Evolutionary conservation across 1,284 basidiomycete species (phyloP).

Genomic region (Trichosporon faecale): DNA sequence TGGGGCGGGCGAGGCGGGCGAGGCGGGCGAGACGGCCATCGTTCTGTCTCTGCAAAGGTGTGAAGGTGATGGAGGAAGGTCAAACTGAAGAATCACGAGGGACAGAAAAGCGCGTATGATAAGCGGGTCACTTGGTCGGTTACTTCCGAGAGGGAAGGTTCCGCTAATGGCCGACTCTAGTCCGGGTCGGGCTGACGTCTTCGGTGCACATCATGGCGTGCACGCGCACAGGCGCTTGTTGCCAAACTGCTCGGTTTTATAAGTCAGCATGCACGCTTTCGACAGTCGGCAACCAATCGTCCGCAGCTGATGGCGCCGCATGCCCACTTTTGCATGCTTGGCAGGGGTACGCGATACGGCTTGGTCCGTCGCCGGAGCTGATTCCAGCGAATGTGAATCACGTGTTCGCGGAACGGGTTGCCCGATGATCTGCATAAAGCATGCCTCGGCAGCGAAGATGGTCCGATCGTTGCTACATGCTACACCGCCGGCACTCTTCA

Average conservation of each 20-base stretch:
- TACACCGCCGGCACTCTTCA: no score
- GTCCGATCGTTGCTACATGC: neutral
- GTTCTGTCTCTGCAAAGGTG: neutral
- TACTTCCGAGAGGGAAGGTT: neutral
- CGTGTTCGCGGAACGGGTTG: neutral
- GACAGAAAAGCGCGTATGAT: slow-evolving; percentile 1
- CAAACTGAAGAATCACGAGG: neutral
- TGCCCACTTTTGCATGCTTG: neutral
- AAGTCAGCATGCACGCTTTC: neutral
- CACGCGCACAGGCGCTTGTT: neutral
- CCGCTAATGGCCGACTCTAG: slow-evolving; percentile 9
- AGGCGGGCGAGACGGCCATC: slow-evolving; percentile 15
- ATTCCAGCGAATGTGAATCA: neutral
- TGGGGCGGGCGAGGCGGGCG: no score
- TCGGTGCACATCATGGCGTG: neutral
- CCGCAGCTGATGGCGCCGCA: neutral
- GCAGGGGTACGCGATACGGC: neutral
- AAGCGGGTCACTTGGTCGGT: neutral
- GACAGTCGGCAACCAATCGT: neutral
- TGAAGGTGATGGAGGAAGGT: neutral
- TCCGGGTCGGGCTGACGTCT: slow-evolving; percentile 4
- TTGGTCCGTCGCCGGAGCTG: no score
- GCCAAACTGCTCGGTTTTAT: neutral
- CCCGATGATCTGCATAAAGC: neutral
- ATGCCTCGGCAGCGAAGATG: neutral